These are phyloP conservation scores for Zelopaecilomyces penicillatus DNA, from an alignment of 2,329 filamentous ascomycete species.

Conservation along the genomic window DNA sequence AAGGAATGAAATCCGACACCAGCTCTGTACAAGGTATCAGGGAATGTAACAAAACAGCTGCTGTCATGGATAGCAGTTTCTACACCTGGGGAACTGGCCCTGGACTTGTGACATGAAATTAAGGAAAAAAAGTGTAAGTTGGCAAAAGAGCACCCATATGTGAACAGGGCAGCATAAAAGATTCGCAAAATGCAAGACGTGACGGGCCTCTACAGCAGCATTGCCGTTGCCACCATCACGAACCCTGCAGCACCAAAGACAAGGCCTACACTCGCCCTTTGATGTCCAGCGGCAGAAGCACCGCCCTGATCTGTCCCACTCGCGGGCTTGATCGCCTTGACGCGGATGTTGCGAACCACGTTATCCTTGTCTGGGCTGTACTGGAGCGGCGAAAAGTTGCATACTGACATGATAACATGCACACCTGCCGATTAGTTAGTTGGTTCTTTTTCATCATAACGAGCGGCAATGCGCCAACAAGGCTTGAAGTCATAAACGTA, in stretches of 20 bases:
- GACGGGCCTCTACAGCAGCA: background rate
- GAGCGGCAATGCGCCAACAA: background rate
- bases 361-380: constrained; percentile 24
- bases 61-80: too few relatives aligned
- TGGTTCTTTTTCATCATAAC: background rate
- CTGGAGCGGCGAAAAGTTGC: constrained; percentile 22
- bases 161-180: too few relatives aligned
- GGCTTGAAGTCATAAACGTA: constrained; percentile 13
- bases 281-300: background rate
- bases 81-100: too few relatives aligned
- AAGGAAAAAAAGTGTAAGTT: too few relatives aligned
- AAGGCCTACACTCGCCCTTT: background rate
- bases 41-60: too few relatives aligned
- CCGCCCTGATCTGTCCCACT: constrained; percentile 11
- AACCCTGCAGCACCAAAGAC: background rate
- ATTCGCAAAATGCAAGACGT: too few relatives aligned
- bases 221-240: background rate
- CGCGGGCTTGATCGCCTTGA: constrained; percentile 23
- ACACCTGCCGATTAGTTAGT: constrained; percentile 19
- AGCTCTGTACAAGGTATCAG: too few relatives aligned
- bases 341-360: constrained; percentile 24
- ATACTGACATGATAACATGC: constrained; percentile 26
- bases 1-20: too few relatives aligned
- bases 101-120: too few relatives aligned
- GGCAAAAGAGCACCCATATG: too few relatives aligned